phyloP scores from a whole-genome alignment of 805 yeast species.

The Lachancea lanzarotensis region DNA sequence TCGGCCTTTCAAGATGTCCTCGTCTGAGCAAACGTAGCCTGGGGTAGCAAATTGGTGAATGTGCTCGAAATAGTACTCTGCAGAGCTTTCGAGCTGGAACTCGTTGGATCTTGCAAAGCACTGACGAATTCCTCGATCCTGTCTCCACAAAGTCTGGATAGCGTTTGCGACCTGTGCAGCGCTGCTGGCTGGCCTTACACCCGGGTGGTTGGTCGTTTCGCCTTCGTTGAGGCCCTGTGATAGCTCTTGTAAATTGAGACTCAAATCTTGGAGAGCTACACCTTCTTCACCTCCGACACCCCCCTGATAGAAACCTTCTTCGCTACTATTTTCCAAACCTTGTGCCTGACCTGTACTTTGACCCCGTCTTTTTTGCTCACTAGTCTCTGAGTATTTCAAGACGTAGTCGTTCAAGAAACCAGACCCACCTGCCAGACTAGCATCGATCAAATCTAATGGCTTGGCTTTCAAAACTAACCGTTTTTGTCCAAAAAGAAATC shows the following conservation, averaged over 20 bases:
- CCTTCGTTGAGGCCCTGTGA: conserved; percentile 22
- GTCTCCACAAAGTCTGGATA: conserved; percentile 59
- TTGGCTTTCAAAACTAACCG: conserved; percentile 49
- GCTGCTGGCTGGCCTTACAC: conserved; percentile 27
- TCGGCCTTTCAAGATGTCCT: conserved; percentile 82
- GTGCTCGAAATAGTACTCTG: conserved; percentile 72
- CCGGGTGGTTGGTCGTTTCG: conserved; percentile 11
- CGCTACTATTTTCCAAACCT: conserved; percentile 16
- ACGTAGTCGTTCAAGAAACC: conserved; percentile 59
- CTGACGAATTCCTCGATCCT: conserved; percentile 58
- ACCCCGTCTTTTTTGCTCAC: conserved; percentile 43
- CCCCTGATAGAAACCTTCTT: neutral
- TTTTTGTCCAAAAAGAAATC: conserved; percentile 41
- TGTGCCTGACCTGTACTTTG: conserved; percentile 51
- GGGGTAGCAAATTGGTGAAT: conserved; percentile 59
- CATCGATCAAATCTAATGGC: conserved; percentile 56
- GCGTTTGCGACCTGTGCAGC: conserved; percentile 60
- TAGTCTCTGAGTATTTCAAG: conserved; percentile 50
- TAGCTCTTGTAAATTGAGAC: conserved; percentile 14
- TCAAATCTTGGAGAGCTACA: conserved; percentile 4
- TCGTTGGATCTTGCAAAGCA: conserved; percentile 59
- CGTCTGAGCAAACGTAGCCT: conserved; percentile 64
- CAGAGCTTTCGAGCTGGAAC: conserved; percentile 81
- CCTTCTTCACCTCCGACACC: conserved; percentile 20
- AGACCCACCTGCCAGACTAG: conserved; percentile 60